phyloP scores from a whole-genome alignment of 2,329 filamentous ascomycete genomes.

The Sarocladiaceae sp. region DNA sequence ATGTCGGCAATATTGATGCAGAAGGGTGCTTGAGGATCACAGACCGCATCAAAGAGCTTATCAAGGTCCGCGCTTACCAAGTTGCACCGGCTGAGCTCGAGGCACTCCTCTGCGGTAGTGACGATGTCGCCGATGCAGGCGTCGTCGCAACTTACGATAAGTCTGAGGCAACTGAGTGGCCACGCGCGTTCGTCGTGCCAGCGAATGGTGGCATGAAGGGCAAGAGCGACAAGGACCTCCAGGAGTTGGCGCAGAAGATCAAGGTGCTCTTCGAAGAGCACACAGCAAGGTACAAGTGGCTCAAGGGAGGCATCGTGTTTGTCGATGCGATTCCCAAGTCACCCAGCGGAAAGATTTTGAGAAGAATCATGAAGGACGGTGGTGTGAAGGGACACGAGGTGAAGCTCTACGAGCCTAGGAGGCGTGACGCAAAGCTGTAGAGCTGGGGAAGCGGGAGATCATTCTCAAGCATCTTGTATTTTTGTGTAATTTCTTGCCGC shows the following conservation, averaged over 20 bases:
- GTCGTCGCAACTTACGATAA: conserved; percentile 56
- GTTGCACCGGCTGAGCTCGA: conserved; percentile 52
- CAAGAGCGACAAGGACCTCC: conserved; percentile 21
- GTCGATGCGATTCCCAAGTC: conserved; percentile 69
- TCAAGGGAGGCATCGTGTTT: conserved; percentile 68
- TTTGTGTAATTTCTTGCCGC: neutral
- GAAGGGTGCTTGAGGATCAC: conserved; percentile 60
- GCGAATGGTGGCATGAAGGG: conserved; percentile 23
- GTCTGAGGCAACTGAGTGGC: conserved; percentile 57
- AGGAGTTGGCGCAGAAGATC: conserved; percentile 48
- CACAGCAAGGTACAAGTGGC: conserved; percentile 60
- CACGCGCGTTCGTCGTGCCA: conserved; percentile 58
- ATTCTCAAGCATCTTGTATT: neutral
- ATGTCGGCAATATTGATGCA: conserved; percentile 57
- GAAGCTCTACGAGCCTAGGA: conserved; percentile 23
- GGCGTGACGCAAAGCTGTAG: conserved; percentile 9
- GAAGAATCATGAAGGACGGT: conserved; percentile 38
- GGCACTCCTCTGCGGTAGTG: conserved; percentile 29
- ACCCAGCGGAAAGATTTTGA: conserved; percentile 47
- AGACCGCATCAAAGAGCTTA: conserved; percentile 66
- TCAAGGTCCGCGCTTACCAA: conserved; percentile 58
- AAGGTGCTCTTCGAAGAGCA: conserved; percentile 53
- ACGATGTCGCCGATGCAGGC: conserved; percentile 56
- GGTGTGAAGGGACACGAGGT: conserved; percentile 30
- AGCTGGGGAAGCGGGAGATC: neutral